Evolutionary conservation across 768 basidiomycete genomes (phyloP).

Genomic region (Cyclocybe cylindracea): DNA sequence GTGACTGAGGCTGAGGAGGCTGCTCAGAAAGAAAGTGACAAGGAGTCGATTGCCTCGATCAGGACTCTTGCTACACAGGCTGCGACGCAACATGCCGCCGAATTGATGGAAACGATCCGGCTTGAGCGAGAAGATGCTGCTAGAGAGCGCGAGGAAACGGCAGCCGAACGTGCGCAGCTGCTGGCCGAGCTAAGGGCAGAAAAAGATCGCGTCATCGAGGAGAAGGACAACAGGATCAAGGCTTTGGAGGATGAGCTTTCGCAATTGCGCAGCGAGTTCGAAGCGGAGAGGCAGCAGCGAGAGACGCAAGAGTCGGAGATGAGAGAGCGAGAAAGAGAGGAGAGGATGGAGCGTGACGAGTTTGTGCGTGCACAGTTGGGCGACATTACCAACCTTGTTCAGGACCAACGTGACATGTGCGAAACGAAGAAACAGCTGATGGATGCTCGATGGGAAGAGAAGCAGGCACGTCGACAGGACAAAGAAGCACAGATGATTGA

Average conservation of each 20-base stretch:
- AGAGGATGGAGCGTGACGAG: conserved; percentile 61
- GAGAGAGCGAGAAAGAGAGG: conserved; percentile 59
- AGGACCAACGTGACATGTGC: conserved; percentile 62
- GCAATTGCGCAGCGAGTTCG: conserved; percentile 56
- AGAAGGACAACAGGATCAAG: conserved; percentile 54
- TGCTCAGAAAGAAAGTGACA: conserved; percentile 32
- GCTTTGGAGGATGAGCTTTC: conserved; percentile 67
- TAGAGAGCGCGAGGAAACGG: conserved; percentile 53
- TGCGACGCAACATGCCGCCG: conserved; percentile 53
- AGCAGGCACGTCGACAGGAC: conserved; percentile 54
- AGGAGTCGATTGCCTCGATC: conserved; percentile 37
- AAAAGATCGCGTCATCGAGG: conserved; percentile 51
- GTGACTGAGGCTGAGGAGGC: conserved; percentile 12
- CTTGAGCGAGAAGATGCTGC: conserved; percentile 61
- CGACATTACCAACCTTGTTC: conserved; percentile 74
- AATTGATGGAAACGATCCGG: conserved; percentile 59
- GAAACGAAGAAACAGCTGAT: conserved; percentile 59
- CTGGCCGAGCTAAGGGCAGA: conserved; percentile 43
- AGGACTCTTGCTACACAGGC: conserved; percentile 51
- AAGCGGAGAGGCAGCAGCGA: conserved; percentile 60
- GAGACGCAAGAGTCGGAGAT: conserved; percentile 61
- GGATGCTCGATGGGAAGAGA: conserved; percentile 67
- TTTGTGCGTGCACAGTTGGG: conserved; percentile 58
- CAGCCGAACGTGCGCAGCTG: conserved; percentile 55
- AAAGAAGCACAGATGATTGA: conserved; percentile 61